Percentiles rank a stretch among this genome's conserved stretches.
These are phyloP conservation scores for Heliamphora exappendiculata DNA, from an alignment of 148 eudicot species.

Conservation along the genomic window DNA sequence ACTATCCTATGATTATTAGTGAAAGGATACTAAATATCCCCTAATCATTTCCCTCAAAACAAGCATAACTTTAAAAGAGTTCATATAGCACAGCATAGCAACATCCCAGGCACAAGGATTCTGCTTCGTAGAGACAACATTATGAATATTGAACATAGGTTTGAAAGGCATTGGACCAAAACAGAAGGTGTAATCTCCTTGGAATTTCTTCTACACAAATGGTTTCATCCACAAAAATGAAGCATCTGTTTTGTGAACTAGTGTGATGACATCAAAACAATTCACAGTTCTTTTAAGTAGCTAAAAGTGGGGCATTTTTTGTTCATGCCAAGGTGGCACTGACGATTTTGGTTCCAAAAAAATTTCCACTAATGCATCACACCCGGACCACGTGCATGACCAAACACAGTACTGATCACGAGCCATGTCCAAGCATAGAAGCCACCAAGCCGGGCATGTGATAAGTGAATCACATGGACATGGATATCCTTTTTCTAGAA, in stretches of 20 bases:
- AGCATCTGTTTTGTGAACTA: background rate
- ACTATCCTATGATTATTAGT: no score
- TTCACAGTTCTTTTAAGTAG: background rate
- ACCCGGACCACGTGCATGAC: background rate
- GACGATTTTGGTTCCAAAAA: no score
- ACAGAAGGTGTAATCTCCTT: background rate
- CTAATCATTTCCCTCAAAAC: no score
- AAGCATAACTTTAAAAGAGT: no score
- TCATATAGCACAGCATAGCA: no score
- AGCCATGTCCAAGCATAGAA: no score
- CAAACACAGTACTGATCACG: no score
- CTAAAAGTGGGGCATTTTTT: background rate
- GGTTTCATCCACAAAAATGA: background rate
- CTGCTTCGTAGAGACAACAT: background rate
- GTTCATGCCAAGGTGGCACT: background rate
- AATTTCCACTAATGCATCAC: background rate
- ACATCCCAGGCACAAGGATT: background rate
- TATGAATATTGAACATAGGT: background rate
- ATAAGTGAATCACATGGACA: no score
- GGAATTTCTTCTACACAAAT: background rate
- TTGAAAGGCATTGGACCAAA: background rate
- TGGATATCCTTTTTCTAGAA: no score
- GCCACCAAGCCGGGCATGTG: no score
- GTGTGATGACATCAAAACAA: background rate
- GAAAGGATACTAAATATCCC: no score